Conservation (phyloP, 2,329 filamentous ascomycete genomes). For the Colletotrichum sidae region DNA sequence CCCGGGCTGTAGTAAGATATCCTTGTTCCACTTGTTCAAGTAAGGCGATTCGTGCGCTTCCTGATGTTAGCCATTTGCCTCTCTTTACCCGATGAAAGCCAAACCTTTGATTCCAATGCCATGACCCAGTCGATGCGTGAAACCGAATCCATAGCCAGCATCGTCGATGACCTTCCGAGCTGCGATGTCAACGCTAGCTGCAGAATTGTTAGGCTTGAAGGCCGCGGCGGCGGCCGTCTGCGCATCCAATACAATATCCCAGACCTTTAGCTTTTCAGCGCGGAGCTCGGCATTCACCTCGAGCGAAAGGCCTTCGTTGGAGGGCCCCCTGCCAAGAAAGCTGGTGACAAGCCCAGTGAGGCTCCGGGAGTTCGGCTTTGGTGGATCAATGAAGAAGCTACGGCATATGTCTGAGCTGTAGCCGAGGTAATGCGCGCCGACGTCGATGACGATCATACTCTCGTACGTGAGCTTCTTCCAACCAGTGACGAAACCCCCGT, state of each 20-base stretch:
- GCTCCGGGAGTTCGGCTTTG: slow-evolving; percentile 7
- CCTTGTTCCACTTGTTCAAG: slow-evolving; percentile 70
- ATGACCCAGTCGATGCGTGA: slow-evolving; percentile 73
- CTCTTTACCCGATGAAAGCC: no score
- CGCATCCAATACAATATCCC: slow-evolving; percentile 71
- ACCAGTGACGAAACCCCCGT: slow-evolving; percentile 65
- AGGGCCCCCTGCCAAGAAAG: background rate
- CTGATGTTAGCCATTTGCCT: background rate
- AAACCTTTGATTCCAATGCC: slow-evolving; percentile 70
- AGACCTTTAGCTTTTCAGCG: slow-evolving; percentile 66
- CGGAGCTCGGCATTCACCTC: slow-evolving; percentile 40
- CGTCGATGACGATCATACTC: slow-evolving; percentile 72
- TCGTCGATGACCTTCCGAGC: slow-evolving; percentile 67
- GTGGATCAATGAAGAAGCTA: slow-evolving; percentile 65
- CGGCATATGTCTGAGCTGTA: slow-evolving; percentile 74
- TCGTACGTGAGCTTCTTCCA: slow-evolving; percentile 62
- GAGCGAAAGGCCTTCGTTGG: background rate
- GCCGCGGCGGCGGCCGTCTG: slow-evolving; percentile 66
- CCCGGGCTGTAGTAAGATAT: slow-evolving; percentile 59
- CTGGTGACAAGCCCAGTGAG: background rate
- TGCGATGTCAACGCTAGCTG: slow-evolving; percentile 71
- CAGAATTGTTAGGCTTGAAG: slow-evolving; percentile 63
- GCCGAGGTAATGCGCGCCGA: slow-evolving; percentile 70
- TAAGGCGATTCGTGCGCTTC: slow-evolving; percentile 72
- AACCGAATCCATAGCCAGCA: slow-evolving; percentile 68